Percentiles rank a stretch among this genome's conserved stretches.
Evolutionary conservation across 371 early-diverging fungal genomes (phyloP).

Genomic region (Mucor circinelloides): DNA sequence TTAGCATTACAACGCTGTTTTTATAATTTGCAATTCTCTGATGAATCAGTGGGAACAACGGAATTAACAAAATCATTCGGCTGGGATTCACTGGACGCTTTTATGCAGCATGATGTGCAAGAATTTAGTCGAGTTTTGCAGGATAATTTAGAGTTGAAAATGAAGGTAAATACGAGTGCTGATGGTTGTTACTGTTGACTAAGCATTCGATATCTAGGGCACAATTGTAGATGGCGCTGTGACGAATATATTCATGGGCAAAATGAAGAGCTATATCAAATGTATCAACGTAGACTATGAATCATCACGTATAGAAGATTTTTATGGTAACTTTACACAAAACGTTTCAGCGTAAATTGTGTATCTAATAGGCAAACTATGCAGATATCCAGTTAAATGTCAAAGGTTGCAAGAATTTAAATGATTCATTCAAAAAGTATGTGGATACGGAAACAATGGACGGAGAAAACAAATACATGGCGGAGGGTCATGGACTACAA

Average conservation of each 20-base stretch:
- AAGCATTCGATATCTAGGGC: constrained; percentile 15
- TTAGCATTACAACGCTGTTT: constrained; percentile 95
- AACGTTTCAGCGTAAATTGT: background rate
- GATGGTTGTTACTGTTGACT: background rate
- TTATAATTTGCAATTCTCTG: constrained; percentile 81
- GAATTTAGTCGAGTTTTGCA: constrained; percentile 96
- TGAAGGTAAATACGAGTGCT: constrained; percentile 50
- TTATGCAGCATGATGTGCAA: constrained; percentile 97
- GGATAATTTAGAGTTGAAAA: constrained; percentile 92
- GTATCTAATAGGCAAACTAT: background rate
- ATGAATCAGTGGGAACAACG: constrained; percentile 68
- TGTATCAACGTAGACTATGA: constrained; percentile 94
- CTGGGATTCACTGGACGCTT: constrained; percentile 93
- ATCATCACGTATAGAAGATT: constrained; percentile 84
- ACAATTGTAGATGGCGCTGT: constrained; percentile 94
- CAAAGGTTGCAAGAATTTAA: constrained; percentile 85
- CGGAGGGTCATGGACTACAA: constrained; percentile 95
- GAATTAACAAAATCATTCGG: constrained; percentile 97
- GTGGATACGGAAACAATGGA: constrained; percentile 89
- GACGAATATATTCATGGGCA: constrained; percentile 87
- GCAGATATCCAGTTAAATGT: constrained; percentile 94
- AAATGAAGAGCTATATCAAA: constrained; percentile 93
- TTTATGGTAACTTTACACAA: constrained; percentile 32
- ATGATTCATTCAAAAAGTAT: constrained; percentile 93
- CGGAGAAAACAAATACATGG: constrained; percentile 97